Base-by-base conservation (phyloP, 2,329 filamentous ascomycete genomes). In the Akanthomyces dipterigenus region DNA sequence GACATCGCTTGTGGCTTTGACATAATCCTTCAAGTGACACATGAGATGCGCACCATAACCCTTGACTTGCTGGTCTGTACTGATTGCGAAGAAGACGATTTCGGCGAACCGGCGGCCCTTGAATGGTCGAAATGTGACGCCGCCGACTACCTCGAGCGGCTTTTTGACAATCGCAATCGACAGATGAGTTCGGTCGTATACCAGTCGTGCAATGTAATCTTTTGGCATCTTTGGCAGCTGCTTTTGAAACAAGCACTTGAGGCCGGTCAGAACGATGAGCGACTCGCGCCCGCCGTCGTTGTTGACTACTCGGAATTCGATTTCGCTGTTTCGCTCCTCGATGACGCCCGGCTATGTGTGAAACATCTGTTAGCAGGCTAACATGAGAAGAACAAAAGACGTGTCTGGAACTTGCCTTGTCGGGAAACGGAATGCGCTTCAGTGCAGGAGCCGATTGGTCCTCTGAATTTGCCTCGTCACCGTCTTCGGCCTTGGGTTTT, bases 161-260 rank as follows among this genome's bases (percentile, higher is more conserved):
- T 96, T 93, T 79, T 98, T 98, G 68, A 98, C 91, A 70, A 99
- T 98, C 24, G 95, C 95, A 68, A 99, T 96, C 43, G 91, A 96
- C 64, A 98, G 75, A 78, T 99, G 95, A 6, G 93, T 96, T 57
- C 95, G 88, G 75, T 99, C 95, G 77, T 99, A 99, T 62, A 99
- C 95, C 8, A 99, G 85, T 43, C 95, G 90, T 4, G 95, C 95
- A 68, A 99, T 98, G 73, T 99, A 99, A 71, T 98, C 95, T 75
- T 98, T 97, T 16, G 95, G 95, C 95, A 99, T 99, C 76, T 98
- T 98, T 0, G 95, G 95, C 6, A 99, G 81, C 72, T 99, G 95
- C 69, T 98, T 98, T 73, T 99, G 95, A 70, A 99, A 98, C 66
- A 99, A 96, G 71, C 93, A 96, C 73, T 98, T 99, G 60, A 99